Conservation (phyloP, 176 grass and related monocot species). For the Phoenix dactylifera region DNA sequence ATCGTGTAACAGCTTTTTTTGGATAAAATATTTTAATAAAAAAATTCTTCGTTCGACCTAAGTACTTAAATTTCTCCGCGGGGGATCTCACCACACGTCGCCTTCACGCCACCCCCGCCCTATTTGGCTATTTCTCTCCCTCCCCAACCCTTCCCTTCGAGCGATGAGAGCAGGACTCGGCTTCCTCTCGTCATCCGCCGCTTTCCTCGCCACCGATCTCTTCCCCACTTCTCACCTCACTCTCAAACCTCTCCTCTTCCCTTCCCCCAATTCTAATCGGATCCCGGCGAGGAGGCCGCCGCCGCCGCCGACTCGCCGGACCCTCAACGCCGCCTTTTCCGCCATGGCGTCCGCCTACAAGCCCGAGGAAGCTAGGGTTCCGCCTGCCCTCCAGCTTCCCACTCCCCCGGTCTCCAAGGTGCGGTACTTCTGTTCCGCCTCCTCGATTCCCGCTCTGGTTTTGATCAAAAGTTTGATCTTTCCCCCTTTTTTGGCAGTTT, state of each 20-base stretch:
- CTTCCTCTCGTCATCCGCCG: slow-evolving; percentile 1
- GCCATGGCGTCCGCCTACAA: slow-evolving; percentile 19
- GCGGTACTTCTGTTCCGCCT: background rate
- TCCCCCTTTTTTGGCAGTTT: slow-evolving; percentile 43
- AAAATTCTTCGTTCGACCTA: too few species aligned
- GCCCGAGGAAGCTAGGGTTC: slow-evolving; percentile 17
- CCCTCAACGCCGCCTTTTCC: background rate
- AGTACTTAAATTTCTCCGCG: too few species aligned
- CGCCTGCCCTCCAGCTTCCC: slow-evolving; percentile 15
- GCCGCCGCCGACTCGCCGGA: background rate
- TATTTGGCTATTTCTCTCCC: too few species aligned
- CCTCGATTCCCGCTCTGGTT: background rate
- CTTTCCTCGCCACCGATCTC: slow-evolving; percentile 4
- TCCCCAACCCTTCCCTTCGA: too few species aligned
- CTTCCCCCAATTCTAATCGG: background rate
- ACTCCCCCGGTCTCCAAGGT: slow-evolving; percentile 17
- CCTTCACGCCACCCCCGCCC: too few species aligned
- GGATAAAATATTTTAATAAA: too few species aligned
- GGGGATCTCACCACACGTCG: too few species aligned
- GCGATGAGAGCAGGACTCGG: slow-evolving; percentile 8
- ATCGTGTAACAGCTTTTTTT: too few species aligned
- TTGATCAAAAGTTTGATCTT: too few species aligned
- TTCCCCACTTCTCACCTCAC: background rate
- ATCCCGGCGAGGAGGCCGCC: background rate
- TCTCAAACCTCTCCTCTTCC: background rate